Conservation (phyloP, 352 stramenopile species). For the Phytophthora ohioensis region DNA sequence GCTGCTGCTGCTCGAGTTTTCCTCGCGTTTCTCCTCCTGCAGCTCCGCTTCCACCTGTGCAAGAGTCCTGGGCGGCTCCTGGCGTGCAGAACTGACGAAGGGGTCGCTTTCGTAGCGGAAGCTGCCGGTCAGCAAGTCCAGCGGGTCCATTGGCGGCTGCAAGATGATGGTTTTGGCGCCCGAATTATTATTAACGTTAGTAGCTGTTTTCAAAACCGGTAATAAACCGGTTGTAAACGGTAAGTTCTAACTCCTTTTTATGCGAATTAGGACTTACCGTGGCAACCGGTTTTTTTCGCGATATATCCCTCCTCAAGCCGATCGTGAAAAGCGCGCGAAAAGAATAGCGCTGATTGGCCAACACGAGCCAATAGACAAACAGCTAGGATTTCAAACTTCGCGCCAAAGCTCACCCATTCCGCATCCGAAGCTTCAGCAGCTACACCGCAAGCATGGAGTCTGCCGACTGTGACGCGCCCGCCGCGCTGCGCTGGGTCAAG, state of each 20-base stretch:
- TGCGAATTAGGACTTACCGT: too few species aligned
- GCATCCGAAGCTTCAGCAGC: constrained; percentile 15
- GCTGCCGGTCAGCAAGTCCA: constrained; percentile 29
- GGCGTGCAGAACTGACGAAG: not conserved
- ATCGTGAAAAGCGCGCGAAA: not conserved
- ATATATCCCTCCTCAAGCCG: not conserved
- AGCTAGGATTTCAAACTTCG: too few species aligned
- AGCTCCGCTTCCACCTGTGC: not conserved
- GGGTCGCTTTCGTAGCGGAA: constrained; percentile 3
- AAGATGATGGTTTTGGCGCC: not conserved
- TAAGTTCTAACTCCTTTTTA: too few species aligned
- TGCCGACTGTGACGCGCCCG: constrained; percentile 6
- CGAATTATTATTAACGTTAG: too few species aligned
- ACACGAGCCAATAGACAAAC: too few species aligned
- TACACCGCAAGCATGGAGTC: constrained; percentile 8
- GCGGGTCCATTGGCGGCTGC: constrained; percentile 20
- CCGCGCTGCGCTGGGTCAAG: constrained; percentile 59
- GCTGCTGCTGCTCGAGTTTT: constrained; percentile 27
- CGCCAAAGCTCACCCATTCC: constrained; percentile 12
- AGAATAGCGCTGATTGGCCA: not conserved
- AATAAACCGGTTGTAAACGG: too few species aligned
- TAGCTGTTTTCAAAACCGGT: too few species aligned
- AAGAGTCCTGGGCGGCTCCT: not conserved
- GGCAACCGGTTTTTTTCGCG: too few species aligned
- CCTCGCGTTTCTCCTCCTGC: constrained; percentile 37